Evolutionary conservation across 176 grass and related monocot genomes (phyloP).

Genomic region (Oryza longistaminata): DNA sequence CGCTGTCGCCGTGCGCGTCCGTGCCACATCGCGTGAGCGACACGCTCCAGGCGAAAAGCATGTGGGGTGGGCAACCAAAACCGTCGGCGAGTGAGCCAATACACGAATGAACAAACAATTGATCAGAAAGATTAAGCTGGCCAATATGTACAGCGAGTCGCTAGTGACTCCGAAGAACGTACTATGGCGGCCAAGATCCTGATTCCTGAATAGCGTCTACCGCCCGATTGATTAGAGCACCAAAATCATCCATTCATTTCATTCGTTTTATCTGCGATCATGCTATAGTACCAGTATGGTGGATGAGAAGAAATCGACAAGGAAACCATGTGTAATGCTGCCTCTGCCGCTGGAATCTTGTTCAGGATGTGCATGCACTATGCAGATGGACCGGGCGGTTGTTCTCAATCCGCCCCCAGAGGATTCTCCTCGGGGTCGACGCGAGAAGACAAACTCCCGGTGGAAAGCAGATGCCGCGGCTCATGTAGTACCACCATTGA

Average conservation of each 20-base stretch:
- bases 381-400: neutral
- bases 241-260: neutral
- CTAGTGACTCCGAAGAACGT: neutral
- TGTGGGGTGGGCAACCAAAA: neutral
- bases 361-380: neutral
- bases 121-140: neutral
- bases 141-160: conserved; percentile 34
- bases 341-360: conserved; percentile 20
- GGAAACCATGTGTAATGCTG: neutral
- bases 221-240: neutral
- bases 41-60: neutral
- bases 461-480: conserved; percentile 32
- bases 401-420: neutral
- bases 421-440: conserved; percentile 47
- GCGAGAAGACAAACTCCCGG: conserved; percentile 32
- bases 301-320: neutral
- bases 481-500: conserved; percentile 43
- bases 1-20: too few species aligned
- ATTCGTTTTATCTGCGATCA: neutral
- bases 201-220: neutral
- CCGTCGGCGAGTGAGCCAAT: neutral
- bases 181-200: neutral
- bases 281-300: neutral
- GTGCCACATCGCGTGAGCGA: neutral
- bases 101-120: neutral